Evolutionary conservation across 169 alveolate genomes (phyloP).

Genomic region (Cryptosporidium muris): DNA sequence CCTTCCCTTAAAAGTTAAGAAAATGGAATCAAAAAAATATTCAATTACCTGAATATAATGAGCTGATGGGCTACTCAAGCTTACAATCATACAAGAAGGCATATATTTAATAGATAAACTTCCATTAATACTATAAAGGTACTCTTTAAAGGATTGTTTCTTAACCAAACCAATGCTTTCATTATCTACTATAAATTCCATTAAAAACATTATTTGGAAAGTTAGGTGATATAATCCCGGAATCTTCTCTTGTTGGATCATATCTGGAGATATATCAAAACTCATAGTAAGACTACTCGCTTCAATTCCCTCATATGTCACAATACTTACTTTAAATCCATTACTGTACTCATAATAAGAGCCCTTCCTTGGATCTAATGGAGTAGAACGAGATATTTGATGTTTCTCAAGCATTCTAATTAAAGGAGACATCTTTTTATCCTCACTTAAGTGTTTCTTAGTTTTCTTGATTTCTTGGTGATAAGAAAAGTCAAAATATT

Average conservation of each 20-base stretch:
- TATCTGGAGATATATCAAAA: slow-evolving; percentile 18
- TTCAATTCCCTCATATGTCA: slow-evolving; percentile 49
- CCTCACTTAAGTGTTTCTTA: slow-evolving; percentile 14
- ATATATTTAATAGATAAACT: slow-evolving; percentile 27
- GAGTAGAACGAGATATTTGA: slow-evolving; percentile 45
- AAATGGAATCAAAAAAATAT: slow-evolving; percentile 46
- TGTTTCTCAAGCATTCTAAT: slow-evolving; percentile 31
- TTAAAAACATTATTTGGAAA: slow-evolving; percentile 39
- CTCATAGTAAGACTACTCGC: slow-evolving; percentile 46
- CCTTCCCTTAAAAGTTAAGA: slow-evolving; percentile 20
- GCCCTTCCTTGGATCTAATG: slow-evolving; percentile 43
- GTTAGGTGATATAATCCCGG: slow-evolving; percentile 56
- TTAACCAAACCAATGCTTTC: slow-evolving; percentile 25
- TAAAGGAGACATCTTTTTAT: not conserved
- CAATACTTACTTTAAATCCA: slow-evolving; percentile 48
- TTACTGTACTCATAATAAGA: slow-evolving; percentile 55
- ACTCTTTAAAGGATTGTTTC: slow-evolving; percentile 44
- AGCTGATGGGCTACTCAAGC: slow-evolving; percentile 48
- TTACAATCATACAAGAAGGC: slow-evolving; percentile 55
- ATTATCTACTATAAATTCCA: slow-evolving; percentile 20
- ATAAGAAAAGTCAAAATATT: slow-evolving; percentile 27
- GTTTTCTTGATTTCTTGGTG: not conserved
- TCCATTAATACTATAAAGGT: slow-evolving; percentile 37
- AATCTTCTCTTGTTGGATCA: slow-evolving; percentile 34
- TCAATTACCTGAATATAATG: slow-evolving; percentile 33